Conservation (phyloP, 148 eudicot genomes). For the Vaccinium vitisidaea region DNA sequence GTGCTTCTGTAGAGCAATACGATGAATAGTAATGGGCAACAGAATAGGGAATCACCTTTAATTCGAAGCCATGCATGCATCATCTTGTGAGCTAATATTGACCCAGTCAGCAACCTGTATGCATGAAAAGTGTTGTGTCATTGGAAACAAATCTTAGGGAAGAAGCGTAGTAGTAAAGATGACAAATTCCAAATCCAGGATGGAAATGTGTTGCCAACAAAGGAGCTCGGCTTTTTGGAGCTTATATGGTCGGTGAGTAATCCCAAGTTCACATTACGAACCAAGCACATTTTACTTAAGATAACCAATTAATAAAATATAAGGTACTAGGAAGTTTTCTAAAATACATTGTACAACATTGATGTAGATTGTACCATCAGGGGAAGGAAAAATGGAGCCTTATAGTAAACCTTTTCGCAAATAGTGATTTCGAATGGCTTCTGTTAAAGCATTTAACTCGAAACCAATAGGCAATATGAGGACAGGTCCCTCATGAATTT, state of each 20-base stretch:
- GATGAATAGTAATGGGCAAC: not conserved
- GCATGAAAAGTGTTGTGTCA: not conserved
- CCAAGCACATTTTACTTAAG: not conserved
- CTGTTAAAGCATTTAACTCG: too few species aligned
- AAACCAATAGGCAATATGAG: too few species aligned
- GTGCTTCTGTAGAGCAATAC: not conserved
- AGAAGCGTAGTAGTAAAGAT: not conserved
- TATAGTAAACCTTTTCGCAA: not conserved
- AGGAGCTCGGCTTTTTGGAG: too few species aligned
- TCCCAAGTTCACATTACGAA: not conserved
- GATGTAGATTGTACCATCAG: not conserved
- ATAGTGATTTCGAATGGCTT: too few species aligned
- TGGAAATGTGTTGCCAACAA: too few species aligned
- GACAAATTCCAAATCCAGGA: not conserved
- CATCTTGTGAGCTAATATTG: conserved; percentile 5
- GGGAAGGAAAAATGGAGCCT: not conserved
- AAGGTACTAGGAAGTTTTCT: not conserved
- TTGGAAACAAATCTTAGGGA: not conserved
- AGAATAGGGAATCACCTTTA: not conserved
- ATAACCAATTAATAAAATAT: not conserved
- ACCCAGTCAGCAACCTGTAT: not conserved
- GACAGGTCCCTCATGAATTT: too few species aligned
- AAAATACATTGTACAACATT: not conserved
- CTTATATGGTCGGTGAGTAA: too few species aligned
- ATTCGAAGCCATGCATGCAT: conserved; percentile 5